phyloP scores from a whole-genome alignment of 2,329 filamentous ascomycete genomes.

The Fusarium euwallaceae region DNA sequence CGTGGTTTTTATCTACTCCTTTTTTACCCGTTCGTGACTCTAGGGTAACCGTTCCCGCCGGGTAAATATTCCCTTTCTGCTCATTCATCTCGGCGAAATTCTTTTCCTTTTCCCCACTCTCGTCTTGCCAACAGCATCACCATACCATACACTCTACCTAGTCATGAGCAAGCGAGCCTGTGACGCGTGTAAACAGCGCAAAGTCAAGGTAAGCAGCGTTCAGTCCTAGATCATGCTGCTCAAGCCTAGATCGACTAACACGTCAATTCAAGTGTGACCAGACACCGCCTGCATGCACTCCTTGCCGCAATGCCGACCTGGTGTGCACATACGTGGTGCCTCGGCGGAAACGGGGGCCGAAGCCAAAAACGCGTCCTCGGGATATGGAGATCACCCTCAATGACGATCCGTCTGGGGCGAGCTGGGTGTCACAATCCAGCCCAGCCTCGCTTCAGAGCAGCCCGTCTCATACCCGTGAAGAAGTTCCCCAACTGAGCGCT shows the following conservation, averaged over 20 bases:
- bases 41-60: not conserved
- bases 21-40: too few relatives aligned
- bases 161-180: not conserved
- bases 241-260: not conserved
- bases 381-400: not conserved
- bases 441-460: not conserved
- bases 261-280: conserved; percentile 16
- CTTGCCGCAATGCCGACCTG: conserved; percentile 8
- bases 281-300: conserved; percentile 9
- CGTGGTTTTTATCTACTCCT: too few relatives aligned
- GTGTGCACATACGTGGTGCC: conserved; percentile 11
- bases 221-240: too few relatives aligned
- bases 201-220: not conserved
- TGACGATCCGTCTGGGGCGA: not conserved
- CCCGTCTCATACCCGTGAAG: not conserved
- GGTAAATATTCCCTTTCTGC: not conserved
- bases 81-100: not conserved
- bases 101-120: not conserved
- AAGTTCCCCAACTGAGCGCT: not conserved
- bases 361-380: conserved; percentile 4
- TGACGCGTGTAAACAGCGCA: not conserved
- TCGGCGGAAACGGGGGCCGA: conserved; percentile 16
- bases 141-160: not conserved
- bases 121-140: not conserved
- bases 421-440: not conserved